phyloP scores from a whole-genome alignment of 106 monocot genomes.

The Cymbidium sinense region DNA sequence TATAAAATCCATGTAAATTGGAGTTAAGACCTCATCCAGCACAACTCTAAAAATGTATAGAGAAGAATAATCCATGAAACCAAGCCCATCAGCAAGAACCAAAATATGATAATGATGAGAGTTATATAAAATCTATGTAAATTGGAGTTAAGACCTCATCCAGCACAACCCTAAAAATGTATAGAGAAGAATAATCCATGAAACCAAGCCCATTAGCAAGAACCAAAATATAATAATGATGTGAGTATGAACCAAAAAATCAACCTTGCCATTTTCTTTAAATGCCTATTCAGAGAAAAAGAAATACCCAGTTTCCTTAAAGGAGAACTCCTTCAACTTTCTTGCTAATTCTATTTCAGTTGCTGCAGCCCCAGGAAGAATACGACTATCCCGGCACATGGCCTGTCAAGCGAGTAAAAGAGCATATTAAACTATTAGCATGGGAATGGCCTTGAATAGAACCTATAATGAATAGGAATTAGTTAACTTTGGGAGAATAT shows the following conservation, averaged over 20 bases:
- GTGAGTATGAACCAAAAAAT: background rate
- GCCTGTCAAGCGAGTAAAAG: conserved; percentile 33
- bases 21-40: background rate
- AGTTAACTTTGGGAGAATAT: background rate
- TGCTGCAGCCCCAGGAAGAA: conserved; percentile 91
- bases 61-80: background rate
- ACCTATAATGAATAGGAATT: background rate
- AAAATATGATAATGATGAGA: background rate
- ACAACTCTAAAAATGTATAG: background rate
- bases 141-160: background rate
- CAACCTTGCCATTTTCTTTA: background rate
- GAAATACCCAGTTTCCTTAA: conserved; percentile 87
- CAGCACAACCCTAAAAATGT: background rate
- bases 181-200: background rate
- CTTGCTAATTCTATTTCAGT: conserved; percentile 88
- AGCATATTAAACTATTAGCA: background rate
- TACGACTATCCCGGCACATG: conserved; percentile 94
- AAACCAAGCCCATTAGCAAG: background rate
- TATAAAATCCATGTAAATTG: background rate
- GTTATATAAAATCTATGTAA: background rate
- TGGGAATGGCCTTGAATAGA: background rate
- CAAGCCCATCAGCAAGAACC: background rate
- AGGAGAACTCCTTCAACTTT: conserved; percentile 87
- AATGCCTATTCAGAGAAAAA: background rate
- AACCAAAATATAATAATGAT: background rate